Percentiles rank a stretch among this genome's conserved stretches.
phyloP scores from a whole-genome alignment of 208 protist species.

The Phytomonas serpens region DNA sequence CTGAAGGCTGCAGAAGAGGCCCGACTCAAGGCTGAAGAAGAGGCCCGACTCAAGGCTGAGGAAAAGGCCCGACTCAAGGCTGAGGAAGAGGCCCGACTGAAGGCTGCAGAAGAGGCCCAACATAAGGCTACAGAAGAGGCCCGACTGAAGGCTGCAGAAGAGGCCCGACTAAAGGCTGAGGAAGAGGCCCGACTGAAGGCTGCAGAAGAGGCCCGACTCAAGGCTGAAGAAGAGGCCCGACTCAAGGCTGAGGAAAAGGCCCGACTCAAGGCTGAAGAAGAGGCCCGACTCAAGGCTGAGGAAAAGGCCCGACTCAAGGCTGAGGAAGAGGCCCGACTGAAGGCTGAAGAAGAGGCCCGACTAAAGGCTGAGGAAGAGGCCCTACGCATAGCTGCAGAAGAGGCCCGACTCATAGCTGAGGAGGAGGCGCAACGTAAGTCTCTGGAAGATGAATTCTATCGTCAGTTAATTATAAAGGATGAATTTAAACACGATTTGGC shows the following conservation, averaged over 20 bases:
- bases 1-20: background rate
- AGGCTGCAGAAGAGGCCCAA: background rate
- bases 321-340: background rate
- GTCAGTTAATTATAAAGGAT: background rate
- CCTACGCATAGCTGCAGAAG: background rate
- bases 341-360: background rate
- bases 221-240: no score
- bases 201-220: no score
- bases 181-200: no score
- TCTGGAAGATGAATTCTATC: background rate
- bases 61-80: conserved; percentile 6
- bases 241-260: background rate
- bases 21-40: conserved; percentile 7
- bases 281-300: background rate
- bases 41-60: no score
- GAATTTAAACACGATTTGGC: background rate
- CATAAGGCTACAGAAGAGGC: background rate
- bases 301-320: conserved; percentile 7
- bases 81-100: background rate
- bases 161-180: background rate
- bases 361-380: background rate
- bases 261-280: background rate
- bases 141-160: background rate
- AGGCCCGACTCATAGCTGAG: no score
- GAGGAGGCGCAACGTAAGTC: background rate